A percentile compares a stretch with the other conserved stretches of the same genome.
These are phyloP conservation scores for Saposhnikovia divaricata DNA, from an alignment of 129 eudicot species.

Conservation along the genomic window DNA sequence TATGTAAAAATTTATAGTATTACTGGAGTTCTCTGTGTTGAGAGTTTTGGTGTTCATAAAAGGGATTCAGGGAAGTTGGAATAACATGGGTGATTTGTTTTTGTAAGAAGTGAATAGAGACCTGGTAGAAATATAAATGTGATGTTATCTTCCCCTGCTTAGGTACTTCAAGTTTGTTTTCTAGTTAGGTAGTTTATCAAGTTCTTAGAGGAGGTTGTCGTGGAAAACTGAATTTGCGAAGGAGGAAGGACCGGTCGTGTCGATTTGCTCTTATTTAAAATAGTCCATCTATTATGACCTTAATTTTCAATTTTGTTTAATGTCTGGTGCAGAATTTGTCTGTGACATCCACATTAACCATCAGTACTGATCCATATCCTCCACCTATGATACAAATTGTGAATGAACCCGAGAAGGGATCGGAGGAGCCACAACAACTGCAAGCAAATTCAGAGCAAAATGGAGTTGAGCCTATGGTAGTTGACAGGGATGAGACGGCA, in stretches of 20 bases:
- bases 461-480: slow-evolving; percentile 35
- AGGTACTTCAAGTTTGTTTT: background rate
- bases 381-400: slow-evolving; percentile 25
- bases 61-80: background rate
- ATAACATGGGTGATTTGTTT: background rate
- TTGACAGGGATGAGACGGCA: slow-evolving; percentile 49
- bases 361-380: slow-evolving; percentile 43
- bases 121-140: background rate
- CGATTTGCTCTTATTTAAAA: background rate
- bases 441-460: slow-evolving; percentile 38
- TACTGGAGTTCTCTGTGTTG: background rate
- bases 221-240: background rate
- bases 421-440: slow-evolving; percentile 20
- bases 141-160: background rate
- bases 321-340: slow-evolving; percentile 48
- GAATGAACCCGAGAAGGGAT: slow-evolving; percentile 28
- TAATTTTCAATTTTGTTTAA: background rate
- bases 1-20: background rate
- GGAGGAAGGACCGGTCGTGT: background rate
- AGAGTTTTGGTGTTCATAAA: background rate
- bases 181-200: background rate
- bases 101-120: background rate
- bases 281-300: background rate
- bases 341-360: slow-evolving; percentile 66
- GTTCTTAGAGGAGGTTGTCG: background rate